Percentiles rank a stretch among this genome's conserved stretches.
phyloP scores from a whole-genome alignment of 768 basidiomycete genomes.

The Tephrocybe sp. region DNA sequence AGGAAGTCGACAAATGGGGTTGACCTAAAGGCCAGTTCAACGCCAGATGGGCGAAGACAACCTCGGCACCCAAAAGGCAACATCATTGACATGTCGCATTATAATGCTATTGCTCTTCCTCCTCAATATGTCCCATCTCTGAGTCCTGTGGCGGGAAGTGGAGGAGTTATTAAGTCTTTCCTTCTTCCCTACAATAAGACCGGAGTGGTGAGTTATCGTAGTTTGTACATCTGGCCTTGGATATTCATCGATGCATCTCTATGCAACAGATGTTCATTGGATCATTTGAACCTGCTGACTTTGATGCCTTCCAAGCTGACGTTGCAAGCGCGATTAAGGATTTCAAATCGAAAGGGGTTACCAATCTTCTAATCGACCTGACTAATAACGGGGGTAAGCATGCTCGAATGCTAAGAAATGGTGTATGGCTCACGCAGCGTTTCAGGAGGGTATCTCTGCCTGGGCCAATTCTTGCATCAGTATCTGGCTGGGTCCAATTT shows the following conservation, averaged over 20 bases:
- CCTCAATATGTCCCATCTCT: slow-evolving; percentile 43
- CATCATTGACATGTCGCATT: slow-evolving; percentile 41
- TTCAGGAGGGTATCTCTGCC: slow-evolving; percentile 58
- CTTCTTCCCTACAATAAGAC: slow-evolving; percentile 54
- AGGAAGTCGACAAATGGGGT: slow-evolving; percentile 48
- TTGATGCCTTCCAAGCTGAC: slow-evolving; percentile 49
- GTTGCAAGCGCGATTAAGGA: slow-evolving; percentile 39
- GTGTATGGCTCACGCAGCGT: background rate
- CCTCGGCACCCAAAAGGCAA: slow-evolving; percentile 27
- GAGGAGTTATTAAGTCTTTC: slow-evolving; percentile 53
- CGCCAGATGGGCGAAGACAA: background rate
- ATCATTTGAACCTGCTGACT: slow-evolving; percentile 48
- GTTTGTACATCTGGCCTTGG: background rate
- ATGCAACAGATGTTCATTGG: slow-evolving; percentile 53
- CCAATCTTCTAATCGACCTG: slow-evolving; percentile 52
- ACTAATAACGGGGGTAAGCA: slow-evolving; percentile 59
- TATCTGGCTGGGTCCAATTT: slow-evolving; percentile 49
- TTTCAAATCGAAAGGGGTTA: slow-evolving; percentile 48
- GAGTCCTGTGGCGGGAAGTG: slow-evolving; percentile 41
- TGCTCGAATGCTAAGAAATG: background rate
- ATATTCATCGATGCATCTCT: background rate
- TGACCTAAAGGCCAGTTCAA: slow-evolving; percentile 29
- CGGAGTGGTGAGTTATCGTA: slow-evolving; percentile 45
- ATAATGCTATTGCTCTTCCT: slow-evolving; percentile 43
- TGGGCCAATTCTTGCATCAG: slow-evolving; percentile 58